Percentiles rank a stretch among this genome's conserved stretches.
phyloP scores from a whole-genome alignment of 2,329 filamentous ascomycete species.

The Aspergillus ibericus region DNA sequence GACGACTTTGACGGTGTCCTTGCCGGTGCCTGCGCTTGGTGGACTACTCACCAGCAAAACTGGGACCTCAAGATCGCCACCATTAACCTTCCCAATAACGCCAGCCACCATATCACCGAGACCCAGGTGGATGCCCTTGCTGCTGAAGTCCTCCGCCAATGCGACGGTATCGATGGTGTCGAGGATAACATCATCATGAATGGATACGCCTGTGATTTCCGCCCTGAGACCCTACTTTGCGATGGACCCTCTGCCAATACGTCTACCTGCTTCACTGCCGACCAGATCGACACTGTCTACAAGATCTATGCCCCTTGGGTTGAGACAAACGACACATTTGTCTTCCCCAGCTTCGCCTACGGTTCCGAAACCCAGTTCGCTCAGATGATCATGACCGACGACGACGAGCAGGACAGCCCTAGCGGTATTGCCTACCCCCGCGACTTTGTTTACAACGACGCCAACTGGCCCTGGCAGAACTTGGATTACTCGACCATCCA shows the following conservation, averaged over 20 bases:
- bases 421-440: slow-evolving; percentile 6
- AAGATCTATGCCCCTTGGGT: slow-evolving; percentile 4
- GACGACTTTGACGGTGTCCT: slow-evolving; percentile 60
- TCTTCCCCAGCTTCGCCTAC: slow-evolving; percentile 14
- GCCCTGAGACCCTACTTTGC: slow-evolving; percentile 28
- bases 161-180: slow-evolving; percentile 53
- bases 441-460: slow-evolving; percentile 38
- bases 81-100: slow-evolving; percentile 51
- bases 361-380: slow-evolving; percentile 7
- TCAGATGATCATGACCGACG: slow-evolving; percentile 10
- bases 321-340: slow-evolving; percentile 33
- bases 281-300: slow-evolving; percentile 43
- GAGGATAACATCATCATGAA: slow-evolving; percentile 52
- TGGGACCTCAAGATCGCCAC: slow-evolving; percentile 49
- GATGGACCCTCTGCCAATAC: slow-evolving; percentile 26
- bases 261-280: slow-evolving; percentile 44
- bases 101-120: slow-evolving; percentile 44
- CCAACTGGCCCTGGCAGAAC: slow-evolving; percentile 39
- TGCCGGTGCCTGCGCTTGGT: slow-evolving; percentile 54
- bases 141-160: slow-evolving; percentile 50
- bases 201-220: slow-evolving; percentile 47
- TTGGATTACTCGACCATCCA: slow-evolving; percentile 43
- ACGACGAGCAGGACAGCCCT: background rate
- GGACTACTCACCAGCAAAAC: slow-evolving; percentile 49
- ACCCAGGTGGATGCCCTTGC: slow-evolving; percentile 47